phyloP scores from a whole-genome alignment of 495 filamentous ascomycete genomes.

The Cercophora scortea region DNA sequence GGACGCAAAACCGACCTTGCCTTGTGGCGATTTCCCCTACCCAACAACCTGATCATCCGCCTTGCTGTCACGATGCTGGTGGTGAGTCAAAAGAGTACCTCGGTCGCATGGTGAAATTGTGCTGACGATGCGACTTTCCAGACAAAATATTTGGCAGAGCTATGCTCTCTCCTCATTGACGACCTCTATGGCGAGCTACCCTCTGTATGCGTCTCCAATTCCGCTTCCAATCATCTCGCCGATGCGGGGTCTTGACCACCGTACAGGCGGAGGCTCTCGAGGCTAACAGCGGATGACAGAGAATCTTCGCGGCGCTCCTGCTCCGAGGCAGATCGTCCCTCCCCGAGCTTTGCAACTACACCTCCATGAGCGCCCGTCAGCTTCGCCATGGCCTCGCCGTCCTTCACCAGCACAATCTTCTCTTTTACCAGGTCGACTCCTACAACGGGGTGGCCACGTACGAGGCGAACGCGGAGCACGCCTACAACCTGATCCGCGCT shows the following conservation, averaged over 20 bases:
- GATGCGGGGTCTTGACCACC: neutral
- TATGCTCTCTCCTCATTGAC: conserved; percentile 80
- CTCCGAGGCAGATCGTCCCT: conserved; percentile 69
- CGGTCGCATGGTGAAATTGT: neutral
- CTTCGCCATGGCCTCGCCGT: conserved; percentile 71
- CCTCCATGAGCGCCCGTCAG: conserved; percentile 57
- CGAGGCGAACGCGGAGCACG: conserved; percentile 63
- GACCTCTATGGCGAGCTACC: conserved; percentile 85
- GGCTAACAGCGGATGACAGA: conserved; percentile 32
- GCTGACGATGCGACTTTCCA: conserved; percentile 7
- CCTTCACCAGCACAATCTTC: conserved; percentile 81
- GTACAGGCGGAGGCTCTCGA: neutral
- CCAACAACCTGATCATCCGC: conserved; percentile 2
- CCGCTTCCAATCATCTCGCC: neutral
- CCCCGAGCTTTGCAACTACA: conserved; percentile 55
- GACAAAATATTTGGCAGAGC: conserved; percentile 62
- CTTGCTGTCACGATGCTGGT: conserved; percentile 37
- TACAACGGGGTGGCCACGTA: conserved; percentile 63
- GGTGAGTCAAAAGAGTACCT: conserved; percentile 19
- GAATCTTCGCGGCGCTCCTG: conserved; percentile 73
- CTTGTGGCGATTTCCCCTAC: too few species aligned
- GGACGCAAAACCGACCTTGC: conserved; percentile 34
- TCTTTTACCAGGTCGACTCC: conserved; percentile 62
- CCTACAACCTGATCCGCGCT: conserved; percentile 70
- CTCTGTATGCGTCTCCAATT: conserved; percentile 52